Base-by-base conservation (phyloP, 2,329 filamentous ascomycete genomes). In the Claviceps sp. region DNA sequence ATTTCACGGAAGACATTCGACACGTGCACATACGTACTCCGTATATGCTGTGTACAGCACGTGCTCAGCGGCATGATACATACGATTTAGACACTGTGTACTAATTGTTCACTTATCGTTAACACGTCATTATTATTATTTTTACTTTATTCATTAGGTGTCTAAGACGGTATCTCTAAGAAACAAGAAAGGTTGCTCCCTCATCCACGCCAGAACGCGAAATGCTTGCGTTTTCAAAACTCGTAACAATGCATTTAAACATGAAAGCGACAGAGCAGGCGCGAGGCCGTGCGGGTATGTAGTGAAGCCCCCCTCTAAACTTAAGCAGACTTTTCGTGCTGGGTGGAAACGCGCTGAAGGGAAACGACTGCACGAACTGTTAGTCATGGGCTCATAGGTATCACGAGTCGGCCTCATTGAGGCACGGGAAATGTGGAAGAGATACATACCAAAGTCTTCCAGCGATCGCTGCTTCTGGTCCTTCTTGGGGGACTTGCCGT, bases 271-370 rank as follows among this genome's bases (percentile, higher is more conserved):
- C 68, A 65, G 62, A 60, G 58, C 65, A 65, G 61, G 63, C 60
- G 54, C 59, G 63, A 63, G 57, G 60, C 59, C 60, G 53, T 61
- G 62, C 64, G 66, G 67, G 64, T 69, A 70, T 69, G 66, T 66
- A 64, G 60, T 58, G 62, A 60, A 51, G 53, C 55, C 60, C 60
- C 55, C 52, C 40, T 26, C 14, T 48, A 45, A 61, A 64, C 67
- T 68, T 85, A 90, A 70, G 82, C 75, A 60, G 82, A 86, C 78
- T 90, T 91, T 77, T 94, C 88, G 76, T 95, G 88, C 73, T 93
- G 86, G 56, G 86, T 93, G 52, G 88, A 91, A 59, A 93, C 86
- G 71, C 88, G 86, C 75, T 94, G 87, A 68, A 94, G 78, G 55
- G 86, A 89, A 65, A 94, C 86, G 67, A 93, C 86, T 88, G 62